These are phyloP conservation scores for Chaetomiaceae sp. DNA, from an alignment of 2,329 filamentous ascomycete genomes.

Conservation along the genomic window DNA sequence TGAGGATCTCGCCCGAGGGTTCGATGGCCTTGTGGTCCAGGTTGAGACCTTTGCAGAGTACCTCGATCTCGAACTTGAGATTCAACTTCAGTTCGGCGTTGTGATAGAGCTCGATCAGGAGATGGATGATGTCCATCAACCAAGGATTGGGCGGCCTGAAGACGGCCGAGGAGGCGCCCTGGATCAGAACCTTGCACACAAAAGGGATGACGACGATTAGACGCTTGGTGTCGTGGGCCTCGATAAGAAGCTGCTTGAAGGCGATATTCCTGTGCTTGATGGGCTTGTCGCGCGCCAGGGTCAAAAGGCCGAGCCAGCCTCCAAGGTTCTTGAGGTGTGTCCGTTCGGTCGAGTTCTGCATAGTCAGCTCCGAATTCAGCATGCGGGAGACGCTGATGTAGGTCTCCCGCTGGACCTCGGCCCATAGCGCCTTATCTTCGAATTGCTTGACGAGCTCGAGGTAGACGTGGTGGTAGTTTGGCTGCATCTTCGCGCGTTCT, in stretches of 20 bases:
- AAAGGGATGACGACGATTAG: conserved; percentile 93
- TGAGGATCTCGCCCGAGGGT: conserved; percentile 79
- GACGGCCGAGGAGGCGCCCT: conserved; percentile 77
- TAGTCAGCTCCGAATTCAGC: conserved; percentile 82
- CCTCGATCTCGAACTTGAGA: conserved; percentile 97
- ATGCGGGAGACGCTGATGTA: conserved; percentile 81
- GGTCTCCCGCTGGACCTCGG: conserved; percentile 87
- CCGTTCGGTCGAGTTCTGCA: conserved; percentile 79
- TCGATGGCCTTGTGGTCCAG: conserved; percentile 92
- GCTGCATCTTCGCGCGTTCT: conserved; percentile 93
- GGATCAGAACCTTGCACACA: conserved; percentile 89
- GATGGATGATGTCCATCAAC: conserved; percentile 90
- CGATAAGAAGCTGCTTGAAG: conserved; percentile 90
- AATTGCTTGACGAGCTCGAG: conserved; percentile 83
- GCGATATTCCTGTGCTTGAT: conserved; percentile 96
- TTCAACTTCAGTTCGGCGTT: conserved; percentile 92
- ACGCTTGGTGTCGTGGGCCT: conserved; percentile 88
- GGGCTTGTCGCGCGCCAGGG: conserved; percentile 86
- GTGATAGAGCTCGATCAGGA: conserved; percentile 91
- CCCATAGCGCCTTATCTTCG: conserved; percentile 72
- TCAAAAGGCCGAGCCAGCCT: conserved; percentile 88
- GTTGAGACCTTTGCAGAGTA: conserved; percentile 85
- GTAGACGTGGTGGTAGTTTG: conserved; percentile 93
- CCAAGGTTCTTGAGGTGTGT: conserved; percentile 89
- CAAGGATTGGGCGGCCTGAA: conserved; percentile 96